phyloP scores from a whole-genome alignment of 768 basidiomycete genomes.

The Russula brevipes region DNA sequence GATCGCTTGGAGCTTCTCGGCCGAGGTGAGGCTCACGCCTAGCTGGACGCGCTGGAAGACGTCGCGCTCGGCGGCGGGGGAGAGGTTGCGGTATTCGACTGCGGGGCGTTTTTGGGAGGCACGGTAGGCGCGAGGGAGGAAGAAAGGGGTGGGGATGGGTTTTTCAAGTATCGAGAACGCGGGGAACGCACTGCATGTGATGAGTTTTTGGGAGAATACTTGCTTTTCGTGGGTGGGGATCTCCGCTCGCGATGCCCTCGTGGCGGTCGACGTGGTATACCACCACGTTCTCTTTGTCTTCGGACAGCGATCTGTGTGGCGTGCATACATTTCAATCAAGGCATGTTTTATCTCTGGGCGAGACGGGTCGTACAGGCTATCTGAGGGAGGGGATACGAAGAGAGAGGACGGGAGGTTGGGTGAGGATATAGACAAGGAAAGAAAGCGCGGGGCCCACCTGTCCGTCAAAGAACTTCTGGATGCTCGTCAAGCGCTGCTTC shows the following conservation, averaged over 20 bases:
- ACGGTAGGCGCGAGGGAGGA: not conserved
- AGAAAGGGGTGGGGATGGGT: not conserved
- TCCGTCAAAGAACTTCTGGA: slow-evolving; percentile 69
- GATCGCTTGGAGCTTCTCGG: slow-evolving; percentile 78
- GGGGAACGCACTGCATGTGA: slow-evolving; percentile 52
- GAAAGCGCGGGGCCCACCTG: slow-evolving; percentile 36
- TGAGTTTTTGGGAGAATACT: slow-evolving; percentile 47
- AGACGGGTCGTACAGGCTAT: slow-evolving; percentile 47
- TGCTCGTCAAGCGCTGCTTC: slow-evolving; percentile 74
- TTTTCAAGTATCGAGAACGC: not conserved
- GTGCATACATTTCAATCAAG: no score
- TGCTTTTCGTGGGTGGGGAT: slow-evolving; percentile 50
- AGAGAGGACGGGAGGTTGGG: not conserved
- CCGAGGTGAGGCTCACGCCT: slow-evolving; percentile 65
- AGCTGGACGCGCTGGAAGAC: slow-evolving; percentile 80
- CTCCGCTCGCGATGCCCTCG: slow-evolving; percentile 41
- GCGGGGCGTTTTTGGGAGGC: not conserved
- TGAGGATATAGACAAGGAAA: not conserved
- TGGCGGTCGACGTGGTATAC: slow-evolving; percentile 49
- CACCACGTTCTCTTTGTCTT: slow-evolving; percentile 57
- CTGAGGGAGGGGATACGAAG: slow-evolving; percentile 28
- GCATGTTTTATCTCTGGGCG: slow-evolving; percentile 20
- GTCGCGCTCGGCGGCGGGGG: slow-evolving; percentile 60
- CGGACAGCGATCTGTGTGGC: slow-evolving; percentile 47
- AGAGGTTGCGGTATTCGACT: slow-evolving; percentile 66